These are phyloP conservation scores for Sphaerulina populicola DNA, from an alignment of 2,329 filamentous ascomycete genomes.

Conservation along the genomic window DNA sequence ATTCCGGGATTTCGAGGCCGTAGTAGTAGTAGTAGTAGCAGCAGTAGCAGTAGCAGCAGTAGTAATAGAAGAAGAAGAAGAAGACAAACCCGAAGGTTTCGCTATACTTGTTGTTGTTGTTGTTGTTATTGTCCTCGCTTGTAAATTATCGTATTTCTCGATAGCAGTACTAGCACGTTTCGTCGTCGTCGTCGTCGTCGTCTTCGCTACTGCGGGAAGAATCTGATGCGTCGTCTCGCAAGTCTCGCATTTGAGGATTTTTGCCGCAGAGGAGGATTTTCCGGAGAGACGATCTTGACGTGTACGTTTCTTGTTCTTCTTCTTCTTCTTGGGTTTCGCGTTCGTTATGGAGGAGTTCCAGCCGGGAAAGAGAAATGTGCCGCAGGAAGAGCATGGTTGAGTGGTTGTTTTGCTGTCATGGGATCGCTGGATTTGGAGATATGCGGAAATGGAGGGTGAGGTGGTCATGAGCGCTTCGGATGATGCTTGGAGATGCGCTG, in stretches of 20 bases:
- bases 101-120: background rate
- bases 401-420: constrained; percentile 35
- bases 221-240: background rate
- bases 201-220: background rate
- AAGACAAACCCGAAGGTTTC: background rate
- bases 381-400: constrained; percentile 52
- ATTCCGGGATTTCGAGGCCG: too few relatives aligned
- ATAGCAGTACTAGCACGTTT: too few relatives aligned
- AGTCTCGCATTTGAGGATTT: background rate
- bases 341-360: constrained; percentile 10
- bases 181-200: too few relatives aligned
- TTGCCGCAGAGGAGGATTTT: background rate
- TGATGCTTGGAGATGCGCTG: constrained; percentile 3
- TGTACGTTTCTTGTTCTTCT: constrained; percentile 5
- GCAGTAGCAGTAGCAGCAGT: too few relatives aligned
- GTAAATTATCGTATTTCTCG: too few relatives aligned
- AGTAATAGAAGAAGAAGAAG: too few relatives aligned
- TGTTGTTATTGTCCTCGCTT: too few relatives aligned
- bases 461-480: constrained; percentile 5
- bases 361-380: constrained; percentile 52
- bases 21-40: too few relatives aligned
- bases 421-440: constrained; percentile 9
- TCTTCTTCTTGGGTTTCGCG: too few relatives aligned
- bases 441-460: constrained; percentile 15
- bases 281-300: constrained; percentile 4